Base-by-base conservation (phyloP, 306 rosid species). In the Prunus fruticosa region DNA sequence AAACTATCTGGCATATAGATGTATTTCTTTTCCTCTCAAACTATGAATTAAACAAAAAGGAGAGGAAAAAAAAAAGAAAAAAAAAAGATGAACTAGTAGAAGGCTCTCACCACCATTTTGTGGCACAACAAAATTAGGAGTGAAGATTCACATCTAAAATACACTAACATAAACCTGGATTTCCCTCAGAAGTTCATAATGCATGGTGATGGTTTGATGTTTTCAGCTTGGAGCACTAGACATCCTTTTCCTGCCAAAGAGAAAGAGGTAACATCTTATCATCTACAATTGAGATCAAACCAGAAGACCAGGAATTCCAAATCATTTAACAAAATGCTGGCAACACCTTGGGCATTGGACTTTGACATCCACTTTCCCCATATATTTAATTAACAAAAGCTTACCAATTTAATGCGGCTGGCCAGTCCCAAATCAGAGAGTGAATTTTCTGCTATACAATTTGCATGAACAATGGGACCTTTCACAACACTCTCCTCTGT, bases 381-480 rank as follows among this genome's bases (percentile, higher is more conserved):
- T 46, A 16, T 19, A 13, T 18, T 41, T 73, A 27, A 62, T 61
- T 51, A 73, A 22, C 71, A 54, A 60, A 78, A 64, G 74, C 74
- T 75, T 86, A 93, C 97, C 87, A 49, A 87, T 79, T 85, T 83
- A 61, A 72, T 27, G 67, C 27, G 80, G 64, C 79, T 78, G 38
- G 80, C 86, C 65, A 89, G 69, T 62, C 81, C 89, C 84, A 85
- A 71, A 61, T 86, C 89, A 34, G 51, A 45, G 30, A 53, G 64
- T 14, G 87, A 83, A 80, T 81, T 78, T 67, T 86, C 88, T 9
- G 91, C 82, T 30, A 90, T 69, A 86, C 98, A 93, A 61, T 70
- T 87, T 28, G 87, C 82, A 82, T 93, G 98, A 76, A 93, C 86
- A 81, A 93, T 88, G 78, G 93, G 93, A 69, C 96, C 97, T 66